Conservation (phyloP, 2,329 filamentous ascomycete genomes). For the Gnomoniopsis sp. region DNA sequence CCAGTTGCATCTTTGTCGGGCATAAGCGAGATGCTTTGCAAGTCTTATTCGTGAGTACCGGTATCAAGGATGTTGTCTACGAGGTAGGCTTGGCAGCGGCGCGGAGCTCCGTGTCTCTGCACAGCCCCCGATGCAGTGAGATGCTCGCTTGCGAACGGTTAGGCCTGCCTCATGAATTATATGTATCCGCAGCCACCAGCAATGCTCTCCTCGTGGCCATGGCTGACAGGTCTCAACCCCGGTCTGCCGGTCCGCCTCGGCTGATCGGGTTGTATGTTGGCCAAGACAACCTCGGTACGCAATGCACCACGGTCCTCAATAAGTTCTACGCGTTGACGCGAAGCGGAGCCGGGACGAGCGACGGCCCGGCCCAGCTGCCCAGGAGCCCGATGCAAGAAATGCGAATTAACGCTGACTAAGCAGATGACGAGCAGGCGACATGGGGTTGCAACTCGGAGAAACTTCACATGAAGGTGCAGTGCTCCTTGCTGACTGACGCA, state of each 20-base stretch:
- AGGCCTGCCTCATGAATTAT: not conserved
- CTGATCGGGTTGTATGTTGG: no score
- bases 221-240: not conserved
- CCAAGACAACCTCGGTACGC: no score
- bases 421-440: not conserved
- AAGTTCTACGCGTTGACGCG: no score
- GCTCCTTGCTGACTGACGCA: not conserved
- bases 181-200: not conserved
- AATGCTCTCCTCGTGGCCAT: not conserved
- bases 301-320: no score
- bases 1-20: no score
- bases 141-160: not conserved
- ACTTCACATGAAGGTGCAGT: not conserved
- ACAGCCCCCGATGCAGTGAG: conserved; percentile 1
- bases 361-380: no score
- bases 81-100: not conserved
- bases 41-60: no score
- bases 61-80: not conserved
- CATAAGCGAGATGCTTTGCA: no score
- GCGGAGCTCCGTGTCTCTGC: not conserved
- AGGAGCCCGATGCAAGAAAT: no score
- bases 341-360: no score
- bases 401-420: not conserved
- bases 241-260: not conserved
- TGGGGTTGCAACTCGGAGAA: not conserved